These are phyloP conservation scores for Pyracantha coccinea DNA, from an alignment of 331 rosid genomes.

Conservation along the genomic window DNA sequence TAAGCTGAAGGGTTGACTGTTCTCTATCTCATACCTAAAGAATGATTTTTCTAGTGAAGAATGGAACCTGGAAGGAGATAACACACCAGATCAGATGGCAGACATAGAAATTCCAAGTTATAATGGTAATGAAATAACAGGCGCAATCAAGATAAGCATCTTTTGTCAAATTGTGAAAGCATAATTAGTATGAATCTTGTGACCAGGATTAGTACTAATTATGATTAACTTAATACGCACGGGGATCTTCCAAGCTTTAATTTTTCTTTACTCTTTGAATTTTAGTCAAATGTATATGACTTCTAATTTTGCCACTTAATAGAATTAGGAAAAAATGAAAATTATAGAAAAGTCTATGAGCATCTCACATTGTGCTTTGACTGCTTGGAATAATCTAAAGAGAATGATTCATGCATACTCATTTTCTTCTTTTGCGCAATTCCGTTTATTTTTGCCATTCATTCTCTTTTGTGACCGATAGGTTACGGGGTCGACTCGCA, in stretches of 20 bases:
- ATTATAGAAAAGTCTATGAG: not conserved
- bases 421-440: not conserved
- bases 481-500: no score
- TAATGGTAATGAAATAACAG: no score
- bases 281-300: not conserved
- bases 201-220: not conserved
- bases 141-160: conserved; percentile 3
- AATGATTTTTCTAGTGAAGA: conserved; percentile 2
- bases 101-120: no score
- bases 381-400: not conserved
- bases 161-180: conserved; percentile 13
- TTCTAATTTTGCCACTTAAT: not conserved
- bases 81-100: conserved; percentile 21
- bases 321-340: not conserved
- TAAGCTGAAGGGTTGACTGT: not conserved
- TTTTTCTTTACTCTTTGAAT: not conserved
- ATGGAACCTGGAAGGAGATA: conserved; percentile 4
- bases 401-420: not conserved
- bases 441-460: no score
- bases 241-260: not conserved
- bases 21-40: conserved; percentile 1
- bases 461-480: no score
- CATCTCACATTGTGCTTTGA: not conserved
- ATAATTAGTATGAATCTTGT: not conserved
- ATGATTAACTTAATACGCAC: not conserved